phyloP scores from a whole-genome alignment of 2,329 filamentous ascomycete species.

The Fragosphaeria purpurea region DNA sequence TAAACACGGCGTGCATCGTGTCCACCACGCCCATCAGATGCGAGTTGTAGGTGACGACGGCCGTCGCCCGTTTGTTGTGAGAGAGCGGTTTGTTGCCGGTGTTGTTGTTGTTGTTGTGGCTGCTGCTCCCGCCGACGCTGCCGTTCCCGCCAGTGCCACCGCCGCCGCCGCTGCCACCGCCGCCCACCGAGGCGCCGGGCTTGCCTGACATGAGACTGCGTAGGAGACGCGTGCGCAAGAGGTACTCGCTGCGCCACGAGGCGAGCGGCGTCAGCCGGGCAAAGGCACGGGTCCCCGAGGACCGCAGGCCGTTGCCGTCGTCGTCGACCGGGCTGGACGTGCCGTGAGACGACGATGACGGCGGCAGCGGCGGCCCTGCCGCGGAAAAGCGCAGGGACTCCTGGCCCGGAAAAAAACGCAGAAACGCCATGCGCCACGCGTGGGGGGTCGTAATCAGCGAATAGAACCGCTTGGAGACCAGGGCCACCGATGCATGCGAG shows the following conservation, averaged over 20 bases:
- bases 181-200: constrained; percentile 40
- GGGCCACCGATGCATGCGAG: constrained; percentile 69
- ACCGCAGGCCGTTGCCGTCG: constrained; percentile 40
- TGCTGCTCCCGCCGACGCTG: constrained; percentile 21
- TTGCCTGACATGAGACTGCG: constrained; percentile 75
- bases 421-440: constrained; percentile 87
- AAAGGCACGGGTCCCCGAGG: constrained; percentile 67
- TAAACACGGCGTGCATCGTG: constrained; percentile 68
- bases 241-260: constrained; percentile 96
- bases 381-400: constrained; percentile 23
- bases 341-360: not conserved
- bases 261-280: constrained; percentile 70
- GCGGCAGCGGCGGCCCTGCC: not conserved
- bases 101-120: too few species aligned
- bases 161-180: too few species aligned
- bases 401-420: constrained; percentile 78
- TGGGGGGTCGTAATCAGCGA: constrained; percentile 80
- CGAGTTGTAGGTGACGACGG: constrained; percentile 77
- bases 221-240: constrained; percentile 73
- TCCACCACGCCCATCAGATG: constrained; percentile 71
- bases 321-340: too few species aligned
- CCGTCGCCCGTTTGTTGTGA: constrained; percentile 53
- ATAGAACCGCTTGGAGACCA: constrained; percentile 84
- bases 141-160: too few species aligned
- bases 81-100: constrained; percentile 34